Percentiles rank a stretch among this genome's conserved stretches.
These are phyloP conservation scores for Vanderwaltozyma polyspora DNA, from an alignment of 805 yeast species.

Conservation along the genomic window DNA sequence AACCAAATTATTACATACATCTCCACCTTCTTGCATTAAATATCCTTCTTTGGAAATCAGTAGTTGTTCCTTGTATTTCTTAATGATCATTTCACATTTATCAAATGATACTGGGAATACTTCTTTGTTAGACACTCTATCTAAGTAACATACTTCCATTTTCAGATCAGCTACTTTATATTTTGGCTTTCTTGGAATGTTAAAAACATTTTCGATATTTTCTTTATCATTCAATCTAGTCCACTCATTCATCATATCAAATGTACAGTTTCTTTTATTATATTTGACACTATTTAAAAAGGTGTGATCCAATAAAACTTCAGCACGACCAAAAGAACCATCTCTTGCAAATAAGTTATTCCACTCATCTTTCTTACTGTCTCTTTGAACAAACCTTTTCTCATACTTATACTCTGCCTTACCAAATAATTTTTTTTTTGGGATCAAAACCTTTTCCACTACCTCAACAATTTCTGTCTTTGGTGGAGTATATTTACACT, in stretches of 20 bases:
- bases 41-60: slow-evolving; percentile 45
- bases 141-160: slow-evolving; percentile 57
- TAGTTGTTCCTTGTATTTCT: slow-evolving; percentile 29
- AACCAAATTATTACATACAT: slow-evolving; percentile 47
- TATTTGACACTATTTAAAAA: slow-evolving; percentile 11
- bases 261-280: slow-evolving; percentile 2
- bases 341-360: slow-evolving; percentile 59
- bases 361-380: slow-evolving; percentile 46
- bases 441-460: slow-evolving; percentile 41
- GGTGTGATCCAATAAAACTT: slow-evolving; percentile 32
- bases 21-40: slow-evolving; percentile 87
- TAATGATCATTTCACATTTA: slow-evolving; percentile 35
- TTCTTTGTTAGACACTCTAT: slow-evolving; percentile 49
- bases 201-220: neutral
- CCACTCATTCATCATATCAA: slow-evolving; percentile 61
- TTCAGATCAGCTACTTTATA: slow-evolving; percentile 56
- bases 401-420: slow-evolving; percentile 29
- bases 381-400: slow-evolving; percentile 39
- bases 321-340: slow-evolving; percentile 81
- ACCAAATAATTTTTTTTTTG: slow-evolving; percentile 20
- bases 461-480: slow-evolving; percentile 47
- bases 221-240: slow-evolving; percentile 20
- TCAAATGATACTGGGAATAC: slow-evolving; percentile 60
- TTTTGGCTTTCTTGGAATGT: slow-evolving; percentile 31
- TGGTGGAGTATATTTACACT: slow-evolving; percentile 42